Conservation (phyloP, 2,329 filamentous ascomycete genomes). For the Apiospora phragmitis region DNA sequence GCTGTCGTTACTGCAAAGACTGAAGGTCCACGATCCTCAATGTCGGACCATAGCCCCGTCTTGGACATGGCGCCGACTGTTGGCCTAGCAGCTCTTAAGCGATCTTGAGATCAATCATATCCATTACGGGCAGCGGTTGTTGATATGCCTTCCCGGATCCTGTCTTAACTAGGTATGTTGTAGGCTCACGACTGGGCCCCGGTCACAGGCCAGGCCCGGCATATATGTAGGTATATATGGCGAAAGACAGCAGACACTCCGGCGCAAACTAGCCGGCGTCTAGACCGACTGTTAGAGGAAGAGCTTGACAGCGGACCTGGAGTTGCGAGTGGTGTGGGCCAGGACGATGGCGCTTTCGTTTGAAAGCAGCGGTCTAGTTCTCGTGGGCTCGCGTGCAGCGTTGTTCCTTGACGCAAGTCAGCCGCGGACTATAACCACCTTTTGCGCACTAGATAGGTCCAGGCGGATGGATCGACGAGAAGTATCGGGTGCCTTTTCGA, state of each 20-base stretch:
- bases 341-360: neutral
- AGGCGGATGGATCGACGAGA: neutral
- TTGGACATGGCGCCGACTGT: conserved; percentile 17
- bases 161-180: neutral
- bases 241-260: neutral
- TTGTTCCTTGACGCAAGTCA: conserved; percentile 2
- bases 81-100: conserved; percentile 4
- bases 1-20: conserved; percentile 71
- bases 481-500: neutral
- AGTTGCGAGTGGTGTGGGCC: neutral
- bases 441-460: neutral
- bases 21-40: conserved; percentile 54
- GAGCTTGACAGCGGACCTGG: neutral
- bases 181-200: neutral
- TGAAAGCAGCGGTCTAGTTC: conserved; percentile 6
- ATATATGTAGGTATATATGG: neutral
- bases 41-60: conserved; percentile 16
- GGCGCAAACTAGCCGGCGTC: neutral
- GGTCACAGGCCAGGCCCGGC: neutral
- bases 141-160: neutral
- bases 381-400: neutral
- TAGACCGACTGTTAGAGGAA: conserved; percentile 1
- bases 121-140: conserved; percentile 1
- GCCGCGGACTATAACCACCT: neutral
- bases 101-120: conserved; percentile 1